Conservation (phyloP, 73 alveolate genomes). For the Paramecium tetraurelia region DNA sequence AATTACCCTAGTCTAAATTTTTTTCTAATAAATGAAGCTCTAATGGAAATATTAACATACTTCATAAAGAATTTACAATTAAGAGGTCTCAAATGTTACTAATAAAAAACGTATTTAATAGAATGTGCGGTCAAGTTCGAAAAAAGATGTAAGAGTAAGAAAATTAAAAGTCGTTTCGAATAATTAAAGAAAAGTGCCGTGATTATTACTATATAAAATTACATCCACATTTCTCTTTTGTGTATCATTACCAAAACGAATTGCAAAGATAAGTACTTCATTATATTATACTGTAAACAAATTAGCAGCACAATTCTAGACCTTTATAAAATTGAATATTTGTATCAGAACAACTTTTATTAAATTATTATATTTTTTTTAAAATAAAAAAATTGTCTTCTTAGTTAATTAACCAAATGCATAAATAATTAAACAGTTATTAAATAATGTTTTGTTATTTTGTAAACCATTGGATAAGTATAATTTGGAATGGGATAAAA, state of each 20-base stretch:
- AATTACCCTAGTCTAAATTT: no score
- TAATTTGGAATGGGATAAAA: not conserved
- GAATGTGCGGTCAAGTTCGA: no score
- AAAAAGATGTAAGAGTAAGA: constrained; percentile 65
- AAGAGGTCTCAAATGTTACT: constrained; percentile 54
- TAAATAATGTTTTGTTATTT: not conserved
- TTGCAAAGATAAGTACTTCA: no score
- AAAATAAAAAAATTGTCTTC: not conserved
- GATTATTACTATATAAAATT: constrained; percentile 74
- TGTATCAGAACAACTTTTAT: not conserved
- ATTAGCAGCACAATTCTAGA: not conserved
- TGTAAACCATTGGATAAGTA: not conserved
- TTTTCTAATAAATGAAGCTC: no score
- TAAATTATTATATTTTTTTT: not conserved
- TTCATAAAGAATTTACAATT: not conserved
- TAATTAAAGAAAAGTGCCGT: constrained; percentile 73
- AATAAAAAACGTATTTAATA: constrained; percentile 27
- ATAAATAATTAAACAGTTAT: not conserved
- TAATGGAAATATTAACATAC: not conserved
- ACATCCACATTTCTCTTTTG: constrained; percentile 49
- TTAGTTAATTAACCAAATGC: not conserved
- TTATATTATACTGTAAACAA: not conserved
- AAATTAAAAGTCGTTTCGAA: not conserved
- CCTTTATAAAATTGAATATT: not conserved
- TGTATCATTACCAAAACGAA: not conserved